These are phyloP conservation scores for Clavariopsis aquatica DNA, from an alignment of 495 filamentous ascomycete species.

Conservation along the genomic window DNA sequence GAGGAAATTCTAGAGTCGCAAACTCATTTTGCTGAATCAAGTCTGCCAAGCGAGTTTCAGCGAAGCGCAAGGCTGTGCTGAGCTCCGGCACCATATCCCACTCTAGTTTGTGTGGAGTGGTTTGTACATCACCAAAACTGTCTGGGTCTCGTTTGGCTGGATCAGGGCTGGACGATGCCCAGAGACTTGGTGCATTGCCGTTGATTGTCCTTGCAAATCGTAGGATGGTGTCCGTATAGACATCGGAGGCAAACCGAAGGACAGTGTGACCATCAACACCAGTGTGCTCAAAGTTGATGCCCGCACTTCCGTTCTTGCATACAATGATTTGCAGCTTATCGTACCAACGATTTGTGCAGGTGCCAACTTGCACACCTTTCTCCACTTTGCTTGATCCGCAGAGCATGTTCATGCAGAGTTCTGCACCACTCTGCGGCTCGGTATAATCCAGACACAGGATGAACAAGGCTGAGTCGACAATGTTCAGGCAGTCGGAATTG, in stretches of 20 bases:
- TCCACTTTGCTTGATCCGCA: constrained; percentile 92
- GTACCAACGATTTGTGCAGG: constrained; percentile 98
- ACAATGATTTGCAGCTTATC: constrained; percentile 99
- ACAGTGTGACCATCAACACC: constrained; percentile 98
- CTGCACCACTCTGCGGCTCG: constrained; percentile 73
- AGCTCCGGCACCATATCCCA: constrained; percentile 97
- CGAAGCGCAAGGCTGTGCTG: constrained; percentile 87
- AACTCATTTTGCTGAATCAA: constrained; percentile 97
- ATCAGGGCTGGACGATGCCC: constrained; percentile 88
- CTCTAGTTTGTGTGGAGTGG: constrained; percentile 92
- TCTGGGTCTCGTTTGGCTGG: constrained; percentile 90
- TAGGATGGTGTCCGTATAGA: constrained; percentile 97
- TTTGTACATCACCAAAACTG: constrained; percentile 92
- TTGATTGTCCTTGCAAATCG: constrained; percentile 96
- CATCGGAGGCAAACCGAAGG: constrained; percentile 88
- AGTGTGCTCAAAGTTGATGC: constrained; percentile 99
- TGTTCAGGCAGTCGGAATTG: constrained; percentile 90
- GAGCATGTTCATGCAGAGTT: constrained; percentile 95
- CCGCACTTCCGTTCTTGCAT: constrained; percentile 95
- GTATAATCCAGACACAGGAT: constrained; percentile 90
- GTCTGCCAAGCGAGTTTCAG: constrained; percentile 91
- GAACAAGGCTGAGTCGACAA: constrained; percentile 93
- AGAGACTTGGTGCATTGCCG: constrained; percentile 85
- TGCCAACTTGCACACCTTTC: constrained; percentile 91
- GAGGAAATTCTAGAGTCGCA: constrained; percentile 81